Conservation (phyloP, 2,329 filamentous ascomycete species). For the Neofusicoccum umdonicola region DNA sequence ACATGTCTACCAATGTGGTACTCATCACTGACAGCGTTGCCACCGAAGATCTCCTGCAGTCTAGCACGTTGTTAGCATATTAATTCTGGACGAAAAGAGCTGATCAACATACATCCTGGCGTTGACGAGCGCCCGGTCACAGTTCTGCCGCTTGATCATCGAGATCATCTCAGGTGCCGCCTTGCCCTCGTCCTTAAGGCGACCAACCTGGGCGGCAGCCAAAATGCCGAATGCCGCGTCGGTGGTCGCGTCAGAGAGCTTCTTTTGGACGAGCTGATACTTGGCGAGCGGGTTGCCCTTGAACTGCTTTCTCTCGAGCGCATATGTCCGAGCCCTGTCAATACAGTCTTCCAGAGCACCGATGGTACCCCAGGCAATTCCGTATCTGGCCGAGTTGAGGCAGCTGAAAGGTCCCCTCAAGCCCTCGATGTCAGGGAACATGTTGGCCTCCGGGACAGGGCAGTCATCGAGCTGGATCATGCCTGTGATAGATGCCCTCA, state of each 20-base stretch:
- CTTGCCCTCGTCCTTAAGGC: conserved; percentile 89
- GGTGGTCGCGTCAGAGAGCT: conserved; percentile 86
- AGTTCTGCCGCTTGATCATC: conserved; percentile 97
- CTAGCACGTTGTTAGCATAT: conserved; percentile 35
- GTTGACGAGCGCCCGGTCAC: conserved; percentile 80
- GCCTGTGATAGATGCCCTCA: conserved; percentile 89
- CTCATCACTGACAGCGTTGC: conserved; percentile 97
- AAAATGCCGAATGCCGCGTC: conserved; percentile 90
- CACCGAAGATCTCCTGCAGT: conserved; percentile 93
- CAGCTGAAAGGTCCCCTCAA: conserved; percentile 88
- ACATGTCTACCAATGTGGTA: conserved; percentile 94
- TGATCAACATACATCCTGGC: conserved; percentile 58
- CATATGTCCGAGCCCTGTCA: conserved; percentile 74
- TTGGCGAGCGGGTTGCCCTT: conserved; percentile 91
- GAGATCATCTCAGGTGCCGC: conserved; percentile 91
- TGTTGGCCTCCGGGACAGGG: conserved; percentile 84
- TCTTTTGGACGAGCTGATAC: conserved; percentile 98
- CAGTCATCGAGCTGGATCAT: conserved; percentile 96
- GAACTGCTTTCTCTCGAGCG: conserved; percentile 94
- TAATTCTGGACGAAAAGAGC: neutral
- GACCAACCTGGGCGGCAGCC: conserved; percentile 84
- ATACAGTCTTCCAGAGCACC: conserved; percentile 94
- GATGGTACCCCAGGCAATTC: conserved; percentile 91
- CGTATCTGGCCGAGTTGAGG: conserved; percentile 88
- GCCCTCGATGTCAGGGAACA: conserved; percentile 89